phyloP scores from a whole-genome alignment of 2,329 filamentous ascomycete genomes.

The Neofusicoccum parvum region DNA sequence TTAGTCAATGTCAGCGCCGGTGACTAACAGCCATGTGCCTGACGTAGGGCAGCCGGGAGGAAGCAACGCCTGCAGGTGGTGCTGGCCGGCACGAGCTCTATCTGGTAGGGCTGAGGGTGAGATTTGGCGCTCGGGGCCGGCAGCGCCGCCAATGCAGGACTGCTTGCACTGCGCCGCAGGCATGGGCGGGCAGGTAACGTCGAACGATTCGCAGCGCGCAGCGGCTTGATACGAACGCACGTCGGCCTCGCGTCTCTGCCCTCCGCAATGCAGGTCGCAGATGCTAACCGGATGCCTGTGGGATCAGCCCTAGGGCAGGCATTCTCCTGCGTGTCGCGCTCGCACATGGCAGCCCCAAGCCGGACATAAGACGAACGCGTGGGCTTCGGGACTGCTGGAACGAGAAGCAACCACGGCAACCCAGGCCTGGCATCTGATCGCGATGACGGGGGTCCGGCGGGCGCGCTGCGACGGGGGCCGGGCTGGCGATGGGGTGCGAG shows the following conservation, averaged over 20 bases:
- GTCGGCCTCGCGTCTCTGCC: background rate
- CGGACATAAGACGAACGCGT: background rate
- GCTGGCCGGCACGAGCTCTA: constrained; percentile 6
- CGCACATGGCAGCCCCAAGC: background rate
- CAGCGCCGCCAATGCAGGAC: constrained; percentile 8
- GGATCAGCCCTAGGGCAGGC: constrained; percentile 2
- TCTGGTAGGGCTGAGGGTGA: constrained; percentile 23
- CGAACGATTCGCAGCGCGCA: background rate
- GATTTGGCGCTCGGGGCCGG: constrained; percentile 16
- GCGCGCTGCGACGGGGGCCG: background rate
- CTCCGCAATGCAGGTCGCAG: constrained; percentile 13
- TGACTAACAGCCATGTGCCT: constrained; percentile 22
- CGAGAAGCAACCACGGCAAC: background rate
- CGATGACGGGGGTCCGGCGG: background rate
- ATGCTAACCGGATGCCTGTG: constrained; percentile 1
- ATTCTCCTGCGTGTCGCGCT: background rate
- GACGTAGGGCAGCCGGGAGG: constrained; percentile 18
- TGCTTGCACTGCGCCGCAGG: no score
- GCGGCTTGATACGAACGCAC: constrained; percentile 11
- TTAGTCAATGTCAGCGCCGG: constrained; percentile 16
- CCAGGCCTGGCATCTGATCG: constrained; percentile 1
- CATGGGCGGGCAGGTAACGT: no score
- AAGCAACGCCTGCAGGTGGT: constrained; percentile 16
- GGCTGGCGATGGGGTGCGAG: background rate
- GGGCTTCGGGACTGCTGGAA: background rate